Evolutionary conservation across 164 flowering plant species (phyloP).

Genomic region (Umbilicus rupestris): DNA sequence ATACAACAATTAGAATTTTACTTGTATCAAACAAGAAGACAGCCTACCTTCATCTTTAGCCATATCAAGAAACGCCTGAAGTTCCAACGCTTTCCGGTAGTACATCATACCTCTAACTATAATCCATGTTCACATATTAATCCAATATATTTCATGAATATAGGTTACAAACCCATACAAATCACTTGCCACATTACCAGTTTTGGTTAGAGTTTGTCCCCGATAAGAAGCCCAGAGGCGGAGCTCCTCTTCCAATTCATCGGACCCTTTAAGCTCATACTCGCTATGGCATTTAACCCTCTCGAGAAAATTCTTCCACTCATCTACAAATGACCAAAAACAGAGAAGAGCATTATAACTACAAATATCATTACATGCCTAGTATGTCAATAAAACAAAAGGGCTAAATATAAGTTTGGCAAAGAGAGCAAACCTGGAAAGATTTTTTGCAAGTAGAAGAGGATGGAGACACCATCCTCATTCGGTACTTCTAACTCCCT

Average conservation of each 20-base stretch:
- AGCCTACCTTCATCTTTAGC: constrained; percentile 70
- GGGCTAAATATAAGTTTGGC: neutral
- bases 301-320: constrained; percentile 88
- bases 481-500: constrained; percentile 53
- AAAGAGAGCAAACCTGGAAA: constrained; percentile 58
- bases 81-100: constrained; percentile 90
- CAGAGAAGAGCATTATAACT: neutral
- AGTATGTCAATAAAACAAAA: neutral
- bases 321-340: constrained; percentile 38
- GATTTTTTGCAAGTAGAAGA: constrained; percentile 92
- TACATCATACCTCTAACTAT: constrained; percentile 99
- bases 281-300: constrained; percentile 46
- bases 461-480: constrained; percentile 96
- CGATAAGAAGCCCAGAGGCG: constrained; percentile 96
- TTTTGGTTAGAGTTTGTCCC: constrained; percentile 87
- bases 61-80: constrained; percentile 98
- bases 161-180: neutral
- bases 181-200: constrained; percentile 41
- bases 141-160: neutral
- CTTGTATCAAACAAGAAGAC: neutral
- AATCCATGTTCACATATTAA: constrained; percentile 3
- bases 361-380: neutral
- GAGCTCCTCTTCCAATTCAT: constrained; percentile 58
- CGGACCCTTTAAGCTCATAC: constrained; percentile 45
- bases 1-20: neutral